phyloP scores from a whole-genome alignment of 352 stramenopile genomes.

The Blastocystis sp. region DNA sequence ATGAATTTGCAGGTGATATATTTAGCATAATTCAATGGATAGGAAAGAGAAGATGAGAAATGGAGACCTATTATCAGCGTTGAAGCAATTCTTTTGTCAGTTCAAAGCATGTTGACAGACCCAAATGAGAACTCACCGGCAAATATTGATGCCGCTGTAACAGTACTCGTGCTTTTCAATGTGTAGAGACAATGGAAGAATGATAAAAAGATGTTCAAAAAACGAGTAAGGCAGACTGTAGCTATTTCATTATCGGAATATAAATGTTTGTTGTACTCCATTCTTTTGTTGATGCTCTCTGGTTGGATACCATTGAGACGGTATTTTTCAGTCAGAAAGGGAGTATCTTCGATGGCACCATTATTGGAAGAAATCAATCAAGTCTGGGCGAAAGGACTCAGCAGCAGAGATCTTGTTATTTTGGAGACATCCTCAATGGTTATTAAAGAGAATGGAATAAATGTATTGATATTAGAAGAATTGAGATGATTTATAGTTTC shows the following conservation, averaged over 20 bases:
- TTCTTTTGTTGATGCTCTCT: slow-evolving; percentile 4
- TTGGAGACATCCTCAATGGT: background rate
- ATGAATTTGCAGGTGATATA: background rate
- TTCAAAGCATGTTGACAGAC: slow-evolving; percentile 39
- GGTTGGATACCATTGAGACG: background rate
- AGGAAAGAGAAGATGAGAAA: slow-evolving; percentile 47
- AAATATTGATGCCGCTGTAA: slow-evolving; percentile 51
- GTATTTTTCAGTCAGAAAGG: background rate
- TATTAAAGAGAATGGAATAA: slow-evolving; percentile 3
- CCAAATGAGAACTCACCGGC: slow-evolving; percentile 55
- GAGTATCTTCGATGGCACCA: background rate
- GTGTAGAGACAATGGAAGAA: slow-evolving; percentile 51
- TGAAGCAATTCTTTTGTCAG: slow-evolving; percentile 44
- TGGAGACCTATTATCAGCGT: slow-evolving; percentile 53
- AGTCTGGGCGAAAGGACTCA: slow-evolving; percentile 7
- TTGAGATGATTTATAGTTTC: slow-evolving; percentile 18
- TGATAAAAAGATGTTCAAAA: slow-evolving; percentile 43
- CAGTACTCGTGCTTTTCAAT: background rate
- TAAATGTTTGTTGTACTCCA: slow-evolving; percentile 38
- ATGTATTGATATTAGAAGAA: slow-evolving; percentile 11
- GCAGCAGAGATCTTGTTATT: slow-evolving; percentile 27
- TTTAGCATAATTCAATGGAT: background rate
- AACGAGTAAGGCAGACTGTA: slow-evolving; percentile 45
- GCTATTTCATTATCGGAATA: background rate
- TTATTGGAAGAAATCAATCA: background rate